Evolutionary conservation across 2,329 filamentous ascomycete genomes (phyloP), one percentile per base, ranked within the genome.

Genomic region (Davidsoniella australis): DNA sequence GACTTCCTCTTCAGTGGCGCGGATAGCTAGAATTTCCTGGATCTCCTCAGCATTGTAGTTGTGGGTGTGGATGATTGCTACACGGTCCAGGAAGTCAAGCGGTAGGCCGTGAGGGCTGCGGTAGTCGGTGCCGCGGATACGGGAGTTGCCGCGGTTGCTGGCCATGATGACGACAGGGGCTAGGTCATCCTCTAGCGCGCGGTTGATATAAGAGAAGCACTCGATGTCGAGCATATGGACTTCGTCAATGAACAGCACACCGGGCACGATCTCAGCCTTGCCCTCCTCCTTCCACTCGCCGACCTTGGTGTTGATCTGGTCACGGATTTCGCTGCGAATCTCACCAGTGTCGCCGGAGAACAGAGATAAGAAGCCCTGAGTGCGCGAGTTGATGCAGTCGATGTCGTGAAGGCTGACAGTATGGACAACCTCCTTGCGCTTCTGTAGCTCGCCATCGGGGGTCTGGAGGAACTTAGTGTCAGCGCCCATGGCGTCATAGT

Each of bases 201-300:
- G 84, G 70, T 98, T 98, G 72, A 98, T 82, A 70, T 94, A 98
- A 41, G 87, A 93, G 71, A 94, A 98, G 70, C 89, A 96, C 66
- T 98, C 91, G 56, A 96, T 95, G 63, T 98, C 91, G 51, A 98
- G 83, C 89, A 98, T 96, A 71, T 98, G 91, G 4, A 98, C 89
- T 68, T 98, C 91, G 60, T 98, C 91, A 60, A 98, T 94, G 71
- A 98, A 98, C 6, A 98, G 70, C 6, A 98, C 91, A 42, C 91
- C 91, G 0, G 91, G 91, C 0, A 98, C 87, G 49, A 98, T 96
- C 67, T 94, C 88, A 2, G 91, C 91, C 66, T 98, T 98, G 67
- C 91, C 91, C 67, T 98, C 91, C 65, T 98, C 91, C 66, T 94
- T 95, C 91, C 91, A 98, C 66, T 98, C 91, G 44, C 82, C 88